A percentile compares a stretch with the other conserved stretches of the same genome.
Evolutionary conservation across 177 flowering plant species (phyloP).

Genomic region (Tripterygium wilfordii): DNA sequence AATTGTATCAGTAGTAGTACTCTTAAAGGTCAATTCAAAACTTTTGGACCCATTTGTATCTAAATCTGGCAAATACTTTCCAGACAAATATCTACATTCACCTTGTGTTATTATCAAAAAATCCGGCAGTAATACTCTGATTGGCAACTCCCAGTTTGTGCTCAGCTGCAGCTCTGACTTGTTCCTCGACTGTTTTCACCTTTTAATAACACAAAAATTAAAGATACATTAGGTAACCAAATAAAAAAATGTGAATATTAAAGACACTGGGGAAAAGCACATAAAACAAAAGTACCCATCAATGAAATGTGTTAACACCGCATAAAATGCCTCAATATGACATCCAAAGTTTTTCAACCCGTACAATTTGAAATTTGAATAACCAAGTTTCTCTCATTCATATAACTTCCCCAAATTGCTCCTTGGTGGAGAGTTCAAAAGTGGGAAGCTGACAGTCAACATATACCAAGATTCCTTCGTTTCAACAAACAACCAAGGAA

Average conservation of each 20-base stretch:
- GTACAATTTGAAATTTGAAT: no score
- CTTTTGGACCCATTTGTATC: background rate
- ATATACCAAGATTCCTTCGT: background rate
- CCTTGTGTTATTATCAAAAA: slow-evolving; percentile 98
- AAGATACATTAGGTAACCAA: background rate
- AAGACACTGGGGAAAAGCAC: no score
- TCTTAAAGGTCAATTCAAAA: background rate
- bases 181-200: slow-evolving; percentile 97
- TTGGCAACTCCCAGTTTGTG: slow-evolving; percentile 99
- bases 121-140: slow-evolving; percentile 99
- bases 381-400: no score
- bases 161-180: slow-evolving; percentile 99
- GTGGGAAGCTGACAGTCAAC: background rate
- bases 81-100: slow-evolving; percentile 11
- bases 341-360: no score
- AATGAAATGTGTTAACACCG: no score
- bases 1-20: slow-evolving; percentile 8
- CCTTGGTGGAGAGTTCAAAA: background rate
- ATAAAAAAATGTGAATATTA: no score
- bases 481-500: background rate
- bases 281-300: no score
- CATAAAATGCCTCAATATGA: no score
- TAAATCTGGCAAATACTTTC: background rate
- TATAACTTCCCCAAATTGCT: no score
- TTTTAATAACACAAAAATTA: slow-evolving; percentile 11